Evolutionary conservation across 305 asterid genomes (phyloP).

Genomic region (Salvia sclarea): DNA sequence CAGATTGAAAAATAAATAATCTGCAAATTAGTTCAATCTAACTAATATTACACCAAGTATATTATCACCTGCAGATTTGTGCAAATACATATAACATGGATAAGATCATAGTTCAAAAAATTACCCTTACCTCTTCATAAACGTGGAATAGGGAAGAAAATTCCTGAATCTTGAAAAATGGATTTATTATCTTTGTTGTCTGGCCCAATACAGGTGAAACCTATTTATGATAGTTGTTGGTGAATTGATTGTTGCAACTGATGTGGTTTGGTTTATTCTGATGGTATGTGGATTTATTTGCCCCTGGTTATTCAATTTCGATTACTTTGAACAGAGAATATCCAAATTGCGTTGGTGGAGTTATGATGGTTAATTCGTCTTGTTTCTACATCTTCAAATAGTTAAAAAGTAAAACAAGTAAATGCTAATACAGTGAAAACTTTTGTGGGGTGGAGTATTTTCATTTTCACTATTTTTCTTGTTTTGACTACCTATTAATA

Average conservation of each 20-base stretch:
- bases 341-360: neutral
- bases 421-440: neutral
- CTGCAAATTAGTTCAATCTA: neutral
- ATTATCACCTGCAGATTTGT: neutral
- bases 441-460: neutral
- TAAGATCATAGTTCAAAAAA: neutral
- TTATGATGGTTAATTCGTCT: neutral
- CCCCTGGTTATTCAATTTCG: neutral
- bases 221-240: constrained; percentile 21
- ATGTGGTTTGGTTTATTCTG: neutral
- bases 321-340: neutral
- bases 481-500: constrained; percentile 33
- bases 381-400: too few species aligned
- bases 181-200: constrained; percentile 6
- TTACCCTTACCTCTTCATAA: neutral
- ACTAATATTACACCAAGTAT: neutral
- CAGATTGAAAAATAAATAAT: neutral
- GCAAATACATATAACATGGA: neutral
- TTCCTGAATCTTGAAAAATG: neutral
- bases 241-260: constrained; percentile 20
- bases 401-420: too few species aligned
- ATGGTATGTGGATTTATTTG: neutral
- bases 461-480: constrained; percentile 25
- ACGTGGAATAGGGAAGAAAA: neutral
- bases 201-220: constrained; percentile 23